Percentiles rank a stretch among this genome's conserved stretches.
These are phyloP conservation scores for Nemania sp. DNA, from an alignment of 2,329 filamentous ascomycete genomes.

Conservation along the genomic window DNA sequence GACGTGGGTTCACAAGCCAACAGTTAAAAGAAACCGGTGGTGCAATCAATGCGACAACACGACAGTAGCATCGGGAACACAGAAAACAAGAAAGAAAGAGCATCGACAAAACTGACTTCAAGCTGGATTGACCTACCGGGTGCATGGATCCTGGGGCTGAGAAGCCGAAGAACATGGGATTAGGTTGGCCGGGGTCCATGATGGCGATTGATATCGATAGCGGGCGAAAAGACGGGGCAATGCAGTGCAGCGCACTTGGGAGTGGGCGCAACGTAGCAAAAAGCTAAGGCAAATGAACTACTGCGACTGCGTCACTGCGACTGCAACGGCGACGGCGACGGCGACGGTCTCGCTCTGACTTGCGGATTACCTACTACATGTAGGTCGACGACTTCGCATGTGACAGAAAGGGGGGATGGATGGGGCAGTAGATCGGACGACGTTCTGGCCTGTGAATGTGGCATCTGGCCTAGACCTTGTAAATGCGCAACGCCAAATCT, in stretches of 20 bases:
- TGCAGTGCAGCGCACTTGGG: conserved; percentile 26
- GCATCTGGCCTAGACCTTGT: conserved; percentile 19
- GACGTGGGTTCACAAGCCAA: neutral
- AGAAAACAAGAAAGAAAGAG: neutral
- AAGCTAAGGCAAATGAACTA: conserved; percentile 7
- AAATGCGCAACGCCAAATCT: conserved; percentile 19
- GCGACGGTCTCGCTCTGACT: conserved; percentile 16
- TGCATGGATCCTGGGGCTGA: conserved; percentile 48
- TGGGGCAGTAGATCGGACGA: neutral
- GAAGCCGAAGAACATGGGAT: conserved; percentile 54
- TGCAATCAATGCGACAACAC: neutral
- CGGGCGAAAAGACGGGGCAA: conserved; percentile 16
- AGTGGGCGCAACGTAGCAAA: conserved; percentile 8
- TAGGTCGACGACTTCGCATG: conserved; percentile 38
- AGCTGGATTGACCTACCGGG: conserved; percentile 43
- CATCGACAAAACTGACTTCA: conserved; percentile 2
- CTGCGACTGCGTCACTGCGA: conserved; percentile 1
- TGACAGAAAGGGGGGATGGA: conserved; percentile 29
- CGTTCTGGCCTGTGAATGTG: neutral
- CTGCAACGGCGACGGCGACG: conserved; percentile 4
- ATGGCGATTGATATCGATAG: conserved; percentile 37
- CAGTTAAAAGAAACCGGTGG: neutral
- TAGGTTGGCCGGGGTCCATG: conserved; percentile 51
- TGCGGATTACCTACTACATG: conserved; percentile 18
- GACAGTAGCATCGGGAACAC: neutral